These are phyloP conservation scores for Phytophthora colocasiae DNA, from an alignment of 352 stramenopile species.

Conservation along the genomic window DNA sequence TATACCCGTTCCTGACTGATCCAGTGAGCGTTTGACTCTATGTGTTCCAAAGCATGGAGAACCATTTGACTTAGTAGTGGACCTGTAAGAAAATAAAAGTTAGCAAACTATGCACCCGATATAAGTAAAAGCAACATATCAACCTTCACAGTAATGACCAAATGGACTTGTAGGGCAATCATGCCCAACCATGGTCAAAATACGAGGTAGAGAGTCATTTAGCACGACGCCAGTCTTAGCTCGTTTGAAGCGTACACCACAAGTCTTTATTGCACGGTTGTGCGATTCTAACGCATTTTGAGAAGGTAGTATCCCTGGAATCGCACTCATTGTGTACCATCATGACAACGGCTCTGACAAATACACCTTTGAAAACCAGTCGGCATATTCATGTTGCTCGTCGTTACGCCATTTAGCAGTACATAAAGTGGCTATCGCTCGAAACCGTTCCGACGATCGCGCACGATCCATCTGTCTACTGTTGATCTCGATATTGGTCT, in stretches of 20 bases:
- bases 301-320: constrained; percentile 9
- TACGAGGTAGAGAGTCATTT: constrained; percentile 9
- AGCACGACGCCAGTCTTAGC: constrained; percentile 17
- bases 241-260: not conserved
- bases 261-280: constrained; percentile 20
- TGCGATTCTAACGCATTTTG: constrained; percentile 22
- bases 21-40: not conserved
- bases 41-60: not conserved
- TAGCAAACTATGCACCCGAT: too few species aligned
- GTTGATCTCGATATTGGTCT: constrained; percentile 1
- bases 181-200: not conserved
- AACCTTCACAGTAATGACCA: constrained; percentile 14
- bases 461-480: constrained; percentile 6
- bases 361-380: constrained; percentile 15
- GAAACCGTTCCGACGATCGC: not conserved
- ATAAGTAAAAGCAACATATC: too few species aligned
- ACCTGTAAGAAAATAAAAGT: not conserved
- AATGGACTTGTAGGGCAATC: not conserved
- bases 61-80: not conserved
- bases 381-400: constrained; percentile 6
- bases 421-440: not conserved
- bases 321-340: constrained; percentile 8
- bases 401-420: not conserved
- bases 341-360: constrained; percentile 5
- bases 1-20: not conserved